phyloP scores from a whole-genome alignment of 352 stramenopile genomes.

The Globisporangium nunn region DNA sequence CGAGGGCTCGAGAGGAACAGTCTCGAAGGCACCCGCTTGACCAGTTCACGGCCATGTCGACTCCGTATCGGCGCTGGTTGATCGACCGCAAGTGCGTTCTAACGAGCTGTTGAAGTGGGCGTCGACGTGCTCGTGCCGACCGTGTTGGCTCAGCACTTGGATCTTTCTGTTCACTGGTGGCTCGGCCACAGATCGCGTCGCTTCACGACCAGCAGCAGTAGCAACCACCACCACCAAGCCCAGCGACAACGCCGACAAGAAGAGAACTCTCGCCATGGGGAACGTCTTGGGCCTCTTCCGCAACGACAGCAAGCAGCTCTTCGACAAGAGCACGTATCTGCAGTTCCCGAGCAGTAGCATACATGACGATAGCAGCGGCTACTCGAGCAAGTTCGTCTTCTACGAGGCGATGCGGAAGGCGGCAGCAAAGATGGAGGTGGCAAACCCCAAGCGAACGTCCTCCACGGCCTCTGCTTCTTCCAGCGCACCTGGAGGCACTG shows the following conservation, averaged over 20 bases:
- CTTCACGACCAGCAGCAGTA: neutral
- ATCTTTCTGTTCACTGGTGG: too few species aligned
- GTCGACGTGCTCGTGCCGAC: too few species aligned
- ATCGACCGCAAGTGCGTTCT: too few species aligned
- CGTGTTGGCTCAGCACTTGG: too few species aligned
- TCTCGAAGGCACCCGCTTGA: too few species aligned
- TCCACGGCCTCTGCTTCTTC: neutral
- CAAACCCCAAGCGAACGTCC: conserved; percentile 7
- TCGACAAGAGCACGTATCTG: conserved; percentile 24
- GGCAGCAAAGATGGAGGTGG: conserved; percentile 25
- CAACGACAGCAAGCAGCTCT: conserved; percentile 13
- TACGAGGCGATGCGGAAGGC: conserved; percentile 30
- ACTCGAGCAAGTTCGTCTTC: conserved; percentile 19
- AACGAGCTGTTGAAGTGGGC: too few species aligned
- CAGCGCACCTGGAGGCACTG: neutral
- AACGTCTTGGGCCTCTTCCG: conserved; percentile 24
- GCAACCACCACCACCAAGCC: too few species aligned
- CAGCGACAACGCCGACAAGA: neutral
- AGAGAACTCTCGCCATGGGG: conserved; percentile 14
- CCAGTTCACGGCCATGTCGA: too few species aligned
- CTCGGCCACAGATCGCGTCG: too few species aligned
- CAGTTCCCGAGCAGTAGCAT: conserved; percentile 3
- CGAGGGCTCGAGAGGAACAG: too few species aligned
- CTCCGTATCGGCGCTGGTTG: too few species aligned
- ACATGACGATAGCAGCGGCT: neutral